Conservation (phyloP, 768 basidiomycete genomes). For the Suillus cothurnatus region DNA sequence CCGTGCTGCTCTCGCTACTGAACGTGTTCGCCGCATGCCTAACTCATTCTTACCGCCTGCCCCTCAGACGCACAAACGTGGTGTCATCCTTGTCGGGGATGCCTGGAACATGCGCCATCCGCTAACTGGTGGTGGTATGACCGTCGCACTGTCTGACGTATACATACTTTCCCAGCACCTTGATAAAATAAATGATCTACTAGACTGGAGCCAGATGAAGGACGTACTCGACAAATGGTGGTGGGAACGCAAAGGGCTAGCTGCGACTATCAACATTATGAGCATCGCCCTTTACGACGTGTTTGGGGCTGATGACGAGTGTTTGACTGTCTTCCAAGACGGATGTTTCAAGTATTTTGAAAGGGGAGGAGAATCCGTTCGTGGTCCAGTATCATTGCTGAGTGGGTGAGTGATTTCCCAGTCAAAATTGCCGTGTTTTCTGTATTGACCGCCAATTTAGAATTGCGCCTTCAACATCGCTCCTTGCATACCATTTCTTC, state of each 20-base stretch:
- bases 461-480: conserved; percentile 73
- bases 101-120: conserved; percentile 99
- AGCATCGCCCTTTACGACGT: conserved; percentile 93
- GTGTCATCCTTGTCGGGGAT: conserved; percentile 87
- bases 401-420: conserved; percentile 64
- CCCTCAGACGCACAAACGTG: conserved; percentile 66
- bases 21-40: conserved; percentile 89
- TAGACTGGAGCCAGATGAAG: conserved; percentile 55
- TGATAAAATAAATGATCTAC: conserved; percentile 40
- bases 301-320: conserved; percentile 90
- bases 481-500: conserved; percentile 93
- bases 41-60: conserved; percentile 90
- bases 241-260: conserved; percentile 82
- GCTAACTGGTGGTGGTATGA: conserved; percentile 98
- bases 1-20: conserved; percentile 67
- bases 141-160: conserved; percentile 88
- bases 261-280: conserved; percentile 89
- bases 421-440: background rate
- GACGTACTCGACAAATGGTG: conserved; percentile 71
- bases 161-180: conserved; percentile 71
- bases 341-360: conserved; percentile 99
- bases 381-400: conserved; percentile 87
- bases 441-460: conserved; percentile 39
- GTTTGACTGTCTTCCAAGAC: conserved; percentile 62
- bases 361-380: conserved; percentile 84